A percentile compares a stretch with the other conserved stretches of the same genome.
phyloP scores from a whole-genome alignment of 805 yeast species.

The Candida insectalens region DNA sequence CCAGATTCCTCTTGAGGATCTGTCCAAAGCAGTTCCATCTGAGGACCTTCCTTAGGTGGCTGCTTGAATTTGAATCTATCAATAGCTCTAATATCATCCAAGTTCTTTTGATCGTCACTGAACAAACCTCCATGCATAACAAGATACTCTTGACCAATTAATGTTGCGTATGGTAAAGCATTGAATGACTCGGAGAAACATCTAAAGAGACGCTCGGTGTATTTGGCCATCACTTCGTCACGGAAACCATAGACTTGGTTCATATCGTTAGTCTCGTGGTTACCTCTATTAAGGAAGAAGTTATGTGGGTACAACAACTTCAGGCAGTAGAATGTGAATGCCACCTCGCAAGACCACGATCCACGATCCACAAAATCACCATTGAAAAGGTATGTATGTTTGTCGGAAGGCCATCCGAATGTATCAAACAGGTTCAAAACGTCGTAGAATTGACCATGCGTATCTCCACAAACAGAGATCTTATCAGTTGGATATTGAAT shows the following conservation, averaged over 20 bases:
- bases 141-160: slow-evolving; percentile 68
- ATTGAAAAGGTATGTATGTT: slow-evolving; percentile 77
- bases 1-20: slow-evolving; percentile 83
- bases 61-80: slow-evolving; percentile 60
- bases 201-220: slow-evolving; percentile 67
- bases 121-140: slow-evolving; percentile 96
- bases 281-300: slow-evolving; percentile 81
- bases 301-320: slow-evolving; percentile 67
- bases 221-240: slow-evolving; percentile 90
- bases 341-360: slow-evolving; percentile 97
- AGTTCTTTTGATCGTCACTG: slow-evolving; percentile 59
- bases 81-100: slow-evolving; percentile 65
- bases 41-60: slow-evolving; percentile 86
- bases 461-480: slow-evolving; percentile 91
- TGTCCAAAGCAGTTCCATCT: slow-evolving; percentile 96
- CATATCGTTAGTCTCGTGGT: slow-evolving; percentile 96
- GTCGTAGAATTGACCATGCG: slow-evolving; percentile 95
- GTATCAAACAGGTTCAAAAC: slow-evolving; percentile 66
- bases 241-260: slow-evolving; percentile 93
- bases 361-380: slow-evolving; percentile 99
- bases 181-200: slow-evolving; percentile 83
- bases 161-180: slow-evolving; percentile 75
- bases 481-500: slow-evolving; percentile 26
- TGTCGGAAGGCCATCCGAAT: slow-evolving; percentile 60
- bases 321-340: slow-evolving; percentile 64